Percentiles rank a stretch among this genome's conserved stretches.
Evolutionary conservation across 768 basidiomycete species (phyloP).

Genomic region (Suillus ampliporus): DNA sequence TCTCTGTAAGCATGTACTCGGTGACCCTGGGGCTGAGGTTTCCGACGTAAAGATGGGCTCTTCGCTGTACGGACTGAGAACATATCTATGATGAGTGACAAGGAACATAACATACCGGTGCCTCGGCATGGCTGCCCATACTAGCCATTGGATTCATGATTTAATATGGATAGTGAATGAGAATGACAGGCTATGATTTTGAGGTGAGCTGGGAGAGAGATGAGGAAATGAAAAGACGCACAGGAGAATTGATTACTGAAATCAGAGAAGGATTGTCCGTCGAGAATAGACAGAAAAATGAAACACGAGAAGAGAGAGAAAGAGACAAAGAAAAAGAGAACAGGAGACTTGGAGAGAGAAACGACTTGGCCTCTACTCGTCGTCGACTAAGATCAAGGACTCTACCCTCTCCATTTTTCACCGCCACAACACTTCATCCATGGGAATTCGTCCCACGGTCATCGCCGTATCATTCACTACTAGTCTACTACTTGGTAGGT

Average conservation of each 20-base stretch:
- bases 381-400: constrained; percentile 32
- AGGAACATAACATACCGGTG: constrained; percentile 60
- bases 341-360: constrained; percentile 28
- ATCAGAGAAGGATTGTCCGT: constrained; percentile 50
- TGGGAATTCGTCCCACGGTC: constrained; percentile 29
- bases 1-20: constrained; percentile 99
- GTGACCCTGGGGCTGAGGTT: constrained; percentile 97
- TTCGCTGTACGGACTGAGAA: constrained; percentile 55
- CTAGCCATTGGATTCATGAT: constrained; percentile 74
- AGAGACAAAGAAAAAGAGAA: constrained; percentile 40
- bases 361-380: constrained; percentile 22
- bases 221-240: constrained; percentile 33
- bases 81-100: neutral
- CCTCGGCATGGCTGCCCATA: constrained; percentile 73
- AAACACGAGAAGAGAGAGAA: constrained; percentile 39
- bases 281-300: constrained; percentile 43
- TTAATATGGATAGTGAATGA: constrained; percentile 48
- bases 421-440: constrained; percentile 28
- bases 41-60: constrained; percentile 98
- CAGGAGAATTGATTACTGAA: constrained; percentile 30
- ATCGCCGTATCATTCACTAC: constrained; percentile 17
- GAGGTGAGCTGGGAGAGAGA: constrained; percentile 19
- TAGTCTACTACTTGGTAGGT: constrained; percentile 50
- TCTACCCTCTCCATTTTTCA: constrained; percentile 18
- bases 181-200: constrained; percentile 19